Base-by-base conservation (phyloP, 2,329 filamentous ascomycete genomes). In the Phialemoniopsis sp. region DNA sequence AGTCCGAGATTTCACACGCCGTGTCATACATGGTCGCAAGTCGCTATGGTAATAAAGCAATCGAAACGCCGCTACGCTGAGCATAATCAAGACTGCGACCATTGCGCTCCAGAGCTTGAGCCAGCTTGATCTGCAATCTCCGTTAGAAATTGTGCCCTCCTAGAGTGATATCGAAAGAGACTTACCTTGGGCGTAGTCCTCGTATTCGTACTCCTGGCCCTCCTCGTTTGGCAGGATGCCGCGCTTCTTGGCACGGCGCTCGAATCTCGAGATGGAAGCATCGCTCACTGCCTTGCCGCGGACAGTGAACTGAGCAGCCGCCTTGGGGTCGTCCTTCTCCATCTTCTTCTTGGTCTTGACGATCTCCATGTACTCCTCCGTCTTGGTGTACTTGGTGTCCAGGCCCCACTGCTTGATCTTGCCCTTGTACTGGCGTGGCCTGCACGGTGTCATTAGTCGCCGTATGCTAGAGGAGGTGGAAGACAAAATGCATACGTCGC, bases 401-500 rank as follows among this genome's bases (percentile, higher is more conserved):
- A 60, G 53, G 16, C 51, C 56, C 57, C 57, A 60, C 38, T 57
- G 54, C 36, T 58, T 57, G 37, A 60, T 46, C 37, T 58, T 56
- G 3, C 50, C 55, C 44, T 58, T 59, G 50, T 58, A 59, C 30
- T 59, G 57, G 41, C 57, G 54, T 40, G 53, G 47, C 12, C 55
- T 52, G 38, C n/a, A 14, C 13, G 13, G 29, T 19, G 5, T 36
- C 21, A 8, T n/a, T 10, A 46, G 18, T 13, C 13, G n/a, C 13
- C 4, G 17, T 10, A 18, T 12, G 10, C 21, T 29, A n/a, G 15
- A 38, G 8, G 15, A 18, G 13, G 29, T 15, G n/a, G n/a, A n/a
- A n/a, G n/a, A n/a, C n/a, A n/a, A n/a, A 17, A 15, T 19, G 34
- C 53, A 38, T 34, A 59, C 57, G 57, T 60, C 10, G 54, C 57